Conservation (phyloP, 2,329 filamentous ascomycete genomes). For the Diaporthe vaccinii region DNA sequence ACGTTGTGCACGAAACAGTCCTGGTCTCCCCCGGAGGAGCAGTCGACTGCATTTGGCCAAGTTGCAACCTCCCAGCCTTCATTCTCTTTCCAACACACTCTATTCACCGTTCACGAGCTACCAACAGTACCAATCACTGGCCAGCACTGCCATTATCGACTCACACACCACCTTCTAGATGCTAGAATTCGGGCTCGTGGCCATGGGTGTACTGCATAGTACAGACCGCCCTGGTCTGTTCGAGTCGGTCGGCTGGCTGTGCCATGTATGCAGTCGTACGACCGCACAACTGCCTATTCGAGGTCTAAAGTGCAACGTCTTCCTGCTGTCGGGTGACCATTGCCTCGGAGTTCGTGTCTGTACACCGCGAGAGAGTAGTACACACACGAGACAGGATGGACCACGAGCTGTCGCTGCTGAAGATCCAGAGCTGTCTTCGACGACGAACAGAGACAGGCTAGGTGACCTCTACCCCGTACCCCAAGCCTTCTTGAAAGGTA, state of each 20-base stretch:
- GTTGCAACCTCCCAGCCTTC: neutral
- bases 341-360: conserved; percentile 4
- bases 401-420: neutral
- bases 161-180: neutral
- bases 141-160: neutral
- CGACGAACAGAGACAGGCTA: conserved; percentile 5
- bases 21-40: neutral
- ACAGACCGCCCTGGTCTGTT: neutral
- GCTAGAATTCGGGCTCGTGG: neutral
- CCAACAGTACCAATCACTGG: neutral
- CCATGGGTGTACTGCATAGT: too few species aligned
- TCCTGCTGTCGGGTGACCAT: conserved; percentile 20
- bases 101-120: too few species aligned
- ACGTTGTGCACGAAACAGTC: neutral
- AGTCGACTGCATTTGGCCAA: neutral
- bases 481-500: neutral
- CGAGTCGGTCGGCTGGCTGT: neutral
- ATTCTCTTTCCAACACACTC: neutral
- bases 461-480: neutral
- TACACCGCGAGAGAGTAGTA: neutral
- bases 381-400: neutral
- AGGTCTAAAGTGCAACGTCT: conserved; percentile 5
- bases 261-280: neutral
- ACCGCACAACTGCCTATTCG: neutral
- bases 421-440: neutral